Evolutionary conservation across 768 basidiomycete species (phyloP), one percentile per base, ranked within the genome.

Genomic region (Pseudohyphozyma bogoriensis): DNA sequence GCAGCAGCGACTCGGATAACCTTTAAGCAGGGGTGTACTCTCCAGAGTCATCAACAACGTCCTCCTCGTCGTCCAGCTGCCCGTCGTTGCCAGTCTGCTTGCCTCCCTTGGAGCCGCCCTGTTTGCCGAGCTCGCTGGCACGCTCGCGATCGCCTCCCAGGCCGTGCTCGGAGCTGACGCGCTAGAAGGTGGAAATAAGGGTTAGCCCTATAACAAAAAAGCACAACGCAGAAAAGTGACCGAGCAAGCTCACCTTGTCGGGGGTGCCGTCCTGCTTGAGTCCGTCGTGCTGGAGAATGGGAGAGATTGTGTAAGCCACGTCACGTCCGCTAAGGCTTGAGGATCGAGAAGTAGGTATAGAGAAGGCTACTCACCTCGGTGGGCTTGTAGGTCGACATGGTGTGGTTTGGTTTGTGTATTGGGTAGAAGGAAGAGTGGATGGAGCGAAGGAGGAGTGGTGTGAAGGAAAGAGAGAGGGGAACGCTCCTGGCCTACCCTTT

Each of bases 101-200:
- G 40, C 40, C 40, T 5, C 40, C 40, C 6, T 15, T 42, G 18
- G 16, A 18, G 4, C 72, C 71, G 42, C 74, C 75, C 68, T 74
- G 74, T 56, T 56, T 46, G 39, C 75, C 74, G 58, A 54, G 37
- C 66, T 69, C 59, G 6, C 39, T 45, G 13, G 68, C 68, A 24
- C 29, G 49, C 55, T 65, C 64, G 51, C 36, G 60, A 61, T 69
- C 54, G 12, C 52, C 59, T 18, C 60, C 64, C 32, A 62, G 66
- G 20, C 67, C 68, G 68, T 74, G 74, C 57, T 73, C 73, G 45
- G 65, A 65, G 39, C 60, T 64, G 50, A 68, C 68, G 45, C 74
- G 63, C 69, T 72, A n/a, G n/a, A n/a, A n/a, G n/a, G n/a, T n/a
- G n/a, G n/a, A n/a, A n/a, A n/a, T n/a, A n/a, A n/a, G n/a, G n/a